Evolutionary conservation across 2,329 filamentous ascomycete species (phyloP).

Genomic region (Phaeosphaeria sp.): DNA sequence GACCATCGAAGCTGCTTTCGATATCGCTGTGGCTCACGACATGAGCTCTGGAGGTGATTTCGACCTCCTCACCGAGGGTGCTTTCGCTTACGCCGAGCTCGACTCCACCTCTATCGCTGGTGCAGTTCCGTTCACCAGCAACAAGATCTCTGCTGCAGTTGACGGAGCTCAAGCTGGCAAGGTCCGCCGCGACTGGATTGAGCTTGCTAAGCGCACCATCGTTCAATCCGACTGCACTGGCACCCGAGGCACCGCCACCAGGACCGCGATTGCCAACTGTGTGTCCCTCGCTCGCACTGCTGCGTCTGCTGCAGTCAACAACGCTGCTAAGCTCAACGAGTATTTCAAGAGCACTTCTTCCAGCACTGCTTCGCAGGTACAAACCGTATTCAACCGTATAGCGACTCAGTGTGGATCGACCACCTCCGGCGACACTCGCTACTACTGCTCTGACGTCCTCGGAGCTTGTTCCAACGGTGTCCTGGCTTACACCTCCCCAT

Average conservation of each 20-base stretch:
- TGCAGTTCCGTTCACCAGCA: constrained; percentile 63
- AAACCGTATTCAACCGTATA: constrained; percentile 59
- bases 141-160: constrained; percentile 61
- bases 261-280: constrained; percentile 60
- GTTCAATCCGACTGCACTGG: constrained; percentile 63
- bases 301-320: constrained; percentile 57
- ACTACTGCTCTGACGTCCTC: constrained; percentile 65
- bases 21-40: constrained; percentile 63
- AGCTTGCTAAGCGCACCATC: constrained; percentile 56
- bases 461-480: constrained; percentile 57
- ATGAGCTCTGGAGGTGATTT: constrained; percentile 58
- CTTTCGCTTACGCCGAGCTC: constrained; percentile 61
- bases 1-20: constrained; percentile 59
- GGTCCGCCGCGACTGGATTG: constrained; percentile 55
- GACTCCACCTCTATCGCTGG: constrained; percentile 56
- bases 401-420: constrained; percentile 61
- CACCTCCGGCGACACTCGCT: constrained; percentile 56
- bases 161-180: constrained; percentile 61
- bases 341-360: constrained; percentile 66
- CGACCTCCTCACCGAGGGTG: constrained; percentile 61
- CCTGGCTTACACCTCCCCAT: constrained; percentile 66
- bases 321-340: constrained; percentile 59
- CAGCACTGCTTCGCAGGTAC: constrained; percentile 57
- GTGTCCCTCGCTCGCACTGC: constrained; percentile 59
- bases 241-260: constrained; percentile 51